A percentile compares a stretch with the other conserved stretches of the same genome.
These are phyloP conservation scores for Pythium grandisporangium DNA, from an alignment of 352 stramenopile genomes.

Conservation along the genomic window DNA sequence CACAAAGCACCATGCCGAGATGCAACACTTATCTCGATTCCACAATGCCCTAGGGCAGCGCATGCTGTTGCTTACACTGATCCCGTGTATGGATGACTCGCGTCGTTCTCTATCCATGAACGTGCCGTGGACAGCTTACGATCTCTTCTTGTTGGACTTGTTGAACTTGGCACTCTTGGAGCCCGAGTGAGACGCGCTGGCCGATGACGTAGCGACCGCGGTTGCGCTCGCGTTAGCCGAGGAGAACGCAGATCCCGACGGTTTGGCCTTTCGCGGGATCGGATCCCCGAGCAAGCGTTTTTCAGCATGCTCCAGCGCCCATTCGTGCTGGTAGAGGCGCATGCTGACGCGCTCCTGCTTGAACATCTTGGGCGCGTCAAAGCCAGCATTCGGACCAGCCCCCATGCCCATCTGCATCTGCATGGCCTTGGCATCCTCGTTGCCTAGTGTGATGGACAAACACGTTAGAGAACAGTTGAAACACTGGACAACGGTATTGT, in stretches of 20 bases:
- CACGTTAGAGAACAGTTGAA: no score
- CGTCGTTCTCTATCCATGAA: no score
- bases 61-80: no score
- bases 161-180: constrained; percentile 61
- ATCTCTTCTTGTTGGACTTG: constrained; percentile 72
- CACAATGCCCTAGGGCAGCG: no score
- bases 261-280: constrained; percentile 40
- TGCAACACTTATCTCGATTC: no score
- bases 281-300: constrained; percentile 75
- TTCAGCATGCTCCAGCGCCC: constrained; percentile 69
- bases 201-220: constrained; percentile 14
- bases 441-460: constrained; percentile 28
- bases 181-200: constrained; percentile 23
- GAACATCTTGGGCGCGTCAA: constrained; percentile 86
- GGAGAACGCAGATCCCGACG: constrained; percentile 2
- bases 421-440: constrained; percentile 86
- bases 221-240: constrained; percentile 6
- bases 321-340: constrained; percentile 77
- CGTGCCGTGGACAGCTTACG: no score
- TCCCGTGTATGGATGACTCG: no score
- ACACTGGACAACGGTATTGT: no score
- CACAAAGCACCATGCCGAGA: no score
- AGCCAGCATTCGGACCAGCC: constrained; percentile 73
- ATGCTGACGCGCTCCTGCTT: constrained; percentile 85
- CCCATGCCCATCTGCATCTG: constrained; percentile 92